Evolutionary conservation across 345 rosid genomes (phyloP).

Genomic region (Gossypium mustelinum): DNA sequence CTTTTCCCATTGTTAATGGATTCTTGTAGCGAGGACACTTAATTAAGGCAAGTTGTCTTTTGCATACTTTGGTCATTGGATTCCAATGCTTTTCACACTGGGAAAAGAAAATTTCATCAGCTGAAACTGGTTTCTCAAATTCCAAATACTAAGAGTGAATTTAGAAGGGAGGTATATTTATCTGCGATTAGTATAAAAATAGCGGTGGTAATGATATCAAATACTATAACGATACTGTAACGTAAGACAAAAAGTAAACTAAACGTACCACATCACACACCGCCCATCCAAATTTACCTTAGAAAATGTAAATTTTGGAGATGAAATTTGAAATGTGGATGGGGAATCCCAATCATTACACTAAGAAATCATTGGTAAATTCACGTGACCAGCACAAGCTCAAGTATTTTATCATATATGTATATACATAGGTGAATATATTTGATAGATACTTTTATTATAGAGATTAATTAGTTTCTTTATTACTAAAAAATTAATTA

Average conservation of each 20-base stretch:
- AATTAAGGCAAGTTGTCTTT: not conserved
- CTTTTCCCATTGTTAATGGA: not conserved
- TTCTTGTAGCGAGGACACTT: not conserved
- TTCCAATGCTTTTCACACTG: not conserved
- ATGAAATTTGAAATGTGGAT: no score
- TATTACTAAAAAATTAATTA: no score
- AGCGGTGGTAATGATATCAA: accelerated
- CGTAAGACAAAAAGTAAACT: accelerated
- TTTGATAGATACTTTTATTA: no score
- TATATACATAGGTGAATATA: no score
- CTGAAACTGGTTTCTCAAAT: not conserved
- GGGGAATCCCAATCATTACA: no score
- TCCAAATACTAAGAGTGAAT: not conserved
- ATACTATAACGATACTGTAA: no score
- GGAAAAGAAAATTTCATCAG: not conserved
- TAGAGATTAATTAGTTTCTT: no score
- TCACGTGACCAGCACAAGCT: not conserved
- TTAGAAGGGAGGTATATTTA: accelerated
- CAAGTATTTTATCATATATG: no score
- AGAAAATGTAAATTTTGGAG: no score
- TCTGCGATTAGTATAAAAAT: accelerated
- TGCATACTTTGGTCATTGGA: not conserved
- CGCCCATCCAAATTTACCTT: accelerated
- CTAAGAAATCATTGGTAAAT: not conserved
- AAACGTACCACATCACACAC: accelerated